Base-by-base conservation (phyloP, 371 early-diverging fungal genomes). In the Apophysomyces variabilis region DNA sequence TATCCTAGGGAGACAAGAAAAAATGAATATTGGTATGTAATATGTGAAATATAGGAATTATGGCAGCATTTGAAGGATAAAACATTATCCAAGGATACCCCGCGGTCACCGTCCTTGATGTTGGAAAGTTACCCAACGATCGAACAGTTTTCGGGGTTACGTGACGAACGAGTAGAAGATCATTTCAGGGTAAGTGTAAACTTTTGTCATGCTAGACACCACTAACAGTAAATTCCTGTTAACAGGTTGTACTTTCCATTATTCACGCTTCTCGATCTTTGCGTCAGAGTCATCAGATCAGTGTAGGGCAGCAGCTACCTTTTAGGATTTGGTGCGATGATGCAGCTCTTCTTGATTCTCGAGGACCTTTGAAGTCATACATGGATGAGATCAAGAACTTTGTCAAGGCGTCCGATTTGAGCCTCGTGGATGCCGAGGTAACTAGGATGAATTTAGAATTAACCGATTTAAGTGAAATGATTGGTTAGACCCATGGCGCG, bases 211-310 rank as follows among this genome's bases (percentile, higher is more conserved):
- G 12, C 36, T 21, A 14, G 38, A 47, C 14, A 16, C 13, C 14
- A 26, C 47, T 12, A 32, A 43, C 13, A 12, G 26, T 12, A 18
- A 38, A 26, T 36, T 63, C 54, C 44, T 54, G 65, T 62, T 7
- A 50, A 32, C 62, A 85, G 82, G 65, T 71, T n/a, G 69, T 86
- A 6, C 67, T 88, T 14, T 73, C 77, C 13, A 75, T 89, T 38
- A 86, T 89, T n/a, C 87, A 85, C 60, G 90, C 87, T 13, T 84
- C 87, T 11, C 76, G 90, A 32, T 86, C 90, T 1, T 56, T 89
- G 35, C 81, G 90, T 16, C 88, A 89, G 65, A 78, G 78, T n/a
- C 80, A 89, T 58, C 85, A 85, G 63, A 83, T 88, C 35, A 82
- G 85, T 59, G 72, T 84, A 26, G 70, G 78, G 21, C 74, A 80